Percentiles rank a stretch among this genome's conserved stretches.
These are phyloP conservation scores for Wickerhamomyces sp. DNA, from an alignment of 1,139 yeast genomes.

Conservation along the genomic window DNA sequence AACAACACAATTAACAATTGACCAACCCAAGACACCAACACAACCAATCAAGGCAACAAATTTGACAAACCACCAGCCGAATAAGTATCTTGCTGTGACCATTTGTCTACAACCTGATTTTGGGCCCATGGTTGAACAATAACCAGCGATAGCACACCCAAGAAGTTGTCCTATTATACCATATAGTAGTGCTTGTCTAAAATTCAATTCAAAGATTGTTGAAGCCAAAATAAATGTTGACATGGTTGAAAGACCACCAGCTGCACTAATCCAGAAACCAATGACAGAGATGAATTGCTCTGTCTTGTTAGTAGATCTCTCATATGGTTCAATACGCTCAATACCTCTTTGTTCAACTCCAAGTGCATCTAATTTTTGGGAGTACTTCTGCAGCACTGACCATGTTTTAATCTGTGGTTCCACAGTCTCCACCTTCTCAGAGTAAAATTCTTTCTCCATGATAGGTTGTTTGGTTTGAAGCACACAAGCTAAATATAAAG, in stretches of 20 bases:
- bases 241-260: slow-evolving; percentile 84
- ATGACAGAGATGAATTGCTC: slow-evolving; percentile 54
- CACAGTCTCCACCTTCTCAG: slow-evolving; percentile 5
- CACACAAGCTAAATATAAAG: background rate
- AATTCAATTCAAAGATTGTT: slow-evolving; percentile 59
- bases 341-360: slow-evolving; percentile 83
- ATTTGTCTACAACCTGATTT: slow-evolving; percentile 83
- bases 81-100: slow-evolving; percentile 74
- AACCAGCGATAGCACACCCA: slow-evolving; percentile 76
- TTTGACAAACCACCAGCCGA: slow-evolving; percentile 83
- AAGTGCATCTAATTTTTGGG: slow-evolving; percentile 38
- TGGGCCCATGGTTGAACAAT: slow-evolving; percentile 83
- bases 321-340: slow-evolving; percentile 68
- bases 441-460: slow-evolving; percentile 4
- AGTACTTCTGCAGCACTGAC: slow-evolving; percentile 19
- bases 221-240: slow-evolving; percentile 78
- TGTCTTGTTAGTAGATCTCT: slow-evolving; percentile 48
- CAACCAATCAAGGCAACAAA: slow-evolving; percentile 65
- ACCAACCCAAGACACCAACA: slow-evolving; percentile 82
- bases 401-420: slow-evolving; percentile 14
- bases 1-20: slow-evolving; percentile 76
- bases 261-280: slow-evolving; percentile 80
- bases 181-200: slow-evolving; percentile 53
- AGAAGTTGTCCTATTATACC: slow-evolving; percentile 60
- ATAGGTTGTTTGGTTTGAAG: background rate